These are phyloP conservation scores for Chaetoscypha palmicola DNA, from an alignment of 2,329 filamentous ascomycete genomes.

Conservation along the genomic window DNA sequence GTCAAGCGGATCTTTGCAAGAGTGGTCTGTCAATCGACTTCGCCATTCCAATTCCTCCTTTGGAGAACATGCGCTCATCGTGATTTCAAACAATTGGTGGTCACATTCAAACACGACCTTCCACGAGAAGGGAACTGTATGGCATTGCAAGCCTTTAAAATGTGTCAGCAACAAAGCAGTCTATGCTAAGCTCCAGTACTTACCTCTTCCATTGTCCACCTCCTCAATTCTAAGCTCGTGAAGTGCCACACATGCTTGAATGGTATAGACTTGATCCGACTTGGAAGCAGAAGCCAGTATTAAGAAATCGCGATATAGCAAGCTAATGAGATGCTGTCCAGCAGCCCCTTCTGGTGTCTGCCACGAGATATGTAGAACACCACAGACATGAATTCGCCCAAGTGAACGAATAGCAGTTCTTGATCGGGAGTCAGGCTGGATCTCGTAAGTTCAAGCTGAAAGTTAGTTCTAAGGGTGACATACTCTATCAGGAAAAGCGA, in stretches of 20 bases:
- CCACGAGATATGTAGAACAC: constrained; percentile 77
- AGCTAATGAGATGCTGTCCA: constrained; percentile 77
- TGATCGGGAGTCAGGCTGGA: constrained; percentile 41
- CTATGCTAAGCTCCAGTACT: no score
- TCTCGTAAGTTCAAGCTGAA: not conserved
- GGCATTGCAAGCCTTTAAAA: constrained; percentile 69
- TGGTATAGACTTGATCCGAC: constrained; percentile 60
- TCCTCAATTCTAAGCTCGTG: constrained; percentile 61
- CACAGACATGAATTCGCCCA: constrained; percentile 75
- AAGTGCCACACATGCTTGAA: constrained; percentile 68
- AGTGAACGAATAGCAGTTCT: constrained; percentile 68
- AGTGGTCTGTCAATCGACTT: constrained; percentile 50
- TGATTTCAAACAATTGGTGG: constrained; percentile 72
- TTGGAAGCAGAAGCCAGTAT: constrained; percentile 65
- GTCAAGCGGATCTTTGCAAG: constrained; percentile 43
- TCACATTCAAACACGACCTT: constrained; percentile 79
- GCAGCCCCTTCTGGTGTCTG: constrained; percentile 60
- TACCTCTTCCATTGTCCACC: constrained; percentile 68
- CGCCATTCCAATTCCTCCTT: constrained; percentile 79
- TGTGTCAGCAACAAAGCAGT: no score
- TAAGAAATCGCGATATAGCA: constrained; percentile 75
- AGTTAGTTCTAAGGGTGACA: constrained; percentile 17
- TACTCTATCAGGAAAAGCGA: constrained; percentile 69
- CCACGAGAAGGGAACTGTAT: constrained; percentile 83
- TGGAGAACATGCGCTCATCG: constrained; percentile 78